These are phyloP conservation scores for Coemansia linderi DNA, from an alignment of 371 early-diverging fungal species.

Conservation along the genomic window DNA sequence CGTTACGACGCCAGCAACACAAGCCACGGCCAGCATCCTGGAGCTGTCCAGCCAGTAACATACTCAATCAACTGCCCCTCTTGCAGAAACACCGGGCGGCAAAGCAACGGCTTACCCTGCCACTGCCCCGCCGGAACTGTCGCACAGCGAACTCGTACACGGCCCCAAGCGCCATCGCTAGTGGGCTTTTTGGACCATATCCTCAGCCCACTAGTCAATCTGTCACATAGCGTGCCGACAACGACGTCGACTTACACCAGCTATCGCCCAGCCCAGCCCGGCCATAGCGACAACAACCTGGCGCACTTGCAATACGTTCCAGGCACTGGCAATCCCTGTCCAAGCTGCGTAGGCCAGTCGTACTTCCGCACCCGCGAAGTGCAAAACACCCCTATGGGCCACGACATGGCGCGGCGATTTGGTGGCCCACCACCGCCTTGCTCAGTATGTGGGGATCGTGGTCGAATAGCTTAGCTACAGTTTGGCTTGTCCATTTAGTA, in stretches of 20 bases:
- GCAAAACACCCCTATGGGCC: slow-evolving; percentile 1
- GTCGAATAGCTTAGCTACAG: slow-evolving; percentile 18
- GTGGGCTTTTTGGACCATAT: slow-evolving; percentile 33
- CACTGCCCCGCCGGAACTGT: slow-evolving; percentile 27
- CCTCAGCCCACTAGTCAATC: slow-evolving; percentile 11
- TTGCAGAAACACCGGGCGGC: slow-evolving; percentile 39
- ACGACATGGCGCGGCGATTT: slow-evolving; percentile 24
- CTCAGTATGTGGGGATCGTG: slow-evolving; percentile 26
- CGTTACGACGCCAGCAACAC: neutral
- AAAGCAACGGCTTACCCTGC: slow-evolving; percentile 19
- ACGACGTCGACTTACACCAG: neutral
- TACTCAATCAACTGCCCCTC: slow-evolving; percentile 16
- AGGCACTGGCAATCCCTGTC: slow-evolving; percentile 27
- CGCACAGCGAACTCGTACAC: slow-evolving; percentile 9
- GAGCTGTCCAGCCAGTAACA: slow-evolving; percentile 3
- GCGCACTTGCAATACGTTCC: slow-evolving; percentile 17
- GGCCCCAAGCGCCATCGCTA: slow-evolving; percentile 32
- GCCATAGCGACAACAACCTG: neutral
- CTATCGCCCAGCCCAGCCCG: neutral
- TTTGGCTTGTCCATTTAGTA: neutral
- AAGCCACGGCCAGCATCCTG: neutral
- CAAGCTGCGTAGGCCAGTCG: slow-evolving; percentile 33
- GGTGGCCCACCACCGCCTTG: slow-evolving; percentile 36
- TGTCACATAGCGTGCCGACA: neutral
- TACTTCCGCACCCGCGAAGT: slow-evolving; percentile 29